Conservation (phyloP, 2,329 filamentous ascomycete species). For the Anthostomella pinea region DNA sequence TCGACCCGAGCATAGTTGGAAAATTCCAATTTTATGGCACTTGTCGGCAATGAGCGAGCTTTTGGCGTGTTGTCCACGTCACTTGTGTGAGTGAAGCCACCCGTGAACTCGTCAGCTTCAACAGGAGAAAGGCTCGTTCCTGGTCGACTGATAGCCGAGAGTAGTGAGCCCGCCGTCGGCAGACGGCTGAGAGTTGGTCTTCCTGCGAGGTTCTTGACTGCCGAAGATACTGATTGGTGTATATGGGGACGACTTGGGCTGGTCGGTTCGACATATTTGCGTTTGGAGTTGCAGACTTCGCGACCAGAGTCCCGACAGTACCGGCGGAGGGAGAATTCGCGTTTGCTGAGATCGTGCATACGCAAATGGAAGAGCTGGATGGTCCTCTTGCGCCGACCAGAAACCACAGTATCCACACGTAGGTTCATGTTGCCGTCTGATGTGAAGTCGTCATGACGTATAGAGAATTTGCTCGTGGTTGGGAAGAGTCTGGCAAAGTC, state of each 20-base stretch:
- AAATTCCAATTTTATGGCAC: conserved; percentile 87
- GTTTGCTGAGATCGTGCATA: conserved; percentile 84
- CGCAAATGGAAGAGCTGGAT: conserved; percentile 84
- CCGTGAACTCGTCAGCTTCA: conserved; percentile 31
- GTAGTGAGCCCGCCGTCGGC: conserved; percentile 33
- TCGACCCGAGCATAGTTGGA: conserved; percentile 96
- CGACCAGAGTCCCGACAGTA: conserved; percentile 92
- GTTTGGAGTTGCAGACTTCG: conserved; percentile 83
- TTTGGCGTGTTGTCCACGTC: conserved; percentile 32
- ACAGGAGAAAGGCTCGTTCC: conserved; percentile 34
- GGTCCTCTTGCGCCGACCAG: conserved; percentile 63
- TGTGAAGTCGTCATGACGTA: conserved; percentile 88
- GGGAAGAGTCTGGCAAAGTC: conserved; percentile 87
- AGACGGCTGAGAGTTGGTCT: conserved; percentile 36
- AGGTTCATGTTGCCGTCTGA: conserved; percentile 96
- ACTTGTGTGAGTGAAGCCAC: conserved; percentile 25
- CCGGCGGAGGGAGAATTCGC: conserved; percentile 85
- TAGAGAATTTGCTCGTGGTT: conserved; percentile 73
- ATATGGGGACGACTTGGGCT: conserved; percentile 36
- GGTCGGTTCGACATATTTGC: conserved; percentile 61
- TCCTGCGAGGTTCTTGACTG: conserved; percentile 44
- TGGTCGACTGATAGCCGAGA: conserved; percentile 32
- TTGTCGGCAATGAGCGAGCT: conserved; percentile 55
- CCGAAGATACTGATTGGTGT: conserved; percentile 48
- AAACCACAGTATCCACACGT: conserved; percentile 75